Conservation (phyloP, 148 eudicot genomes). For the Chenopodium formosanum region DNA sequence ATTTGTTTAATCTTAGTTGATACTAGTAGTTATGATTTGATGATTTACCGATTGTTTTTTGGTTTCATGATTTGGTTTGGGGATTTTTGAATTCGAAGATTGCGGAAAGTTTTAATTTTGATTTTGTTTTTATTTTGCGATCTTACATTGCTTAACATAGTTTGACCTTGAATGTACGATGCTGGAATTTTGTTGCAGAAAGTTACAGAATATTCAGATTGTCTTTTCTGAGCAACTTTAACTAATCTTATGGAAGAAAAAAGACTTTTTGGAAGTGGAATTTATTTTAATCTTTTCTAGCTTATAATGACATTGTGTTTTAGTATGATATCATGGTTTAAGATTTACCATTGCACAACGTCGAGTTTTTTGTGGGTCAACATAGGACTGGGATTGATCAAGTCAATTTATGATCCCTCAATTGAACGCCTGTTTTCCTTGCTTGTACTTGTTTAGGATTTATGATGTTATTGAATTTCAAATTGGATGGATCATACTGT, state of each 20-base stretch:
- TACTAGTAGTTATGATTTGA: not conserved
- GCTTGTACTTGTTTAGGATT: too few species aligned
- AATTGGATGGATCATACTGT: not conserved
- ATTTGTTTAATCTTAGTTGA: not conserved
- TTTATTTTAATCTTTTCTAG: not conserved
- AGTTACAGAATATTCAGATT: conserved; percentile 11
- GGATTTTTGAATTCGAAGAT: not conserved
- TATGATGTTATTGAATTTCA: too few species aligned
- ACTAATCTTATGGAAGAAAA: not conserved
- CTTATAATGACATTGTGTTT: conserved; percentile 1
- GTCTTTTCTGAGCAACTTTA: not conserved
- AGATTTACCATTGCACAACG: not conserved
- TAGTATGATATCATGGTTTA: not conserved
- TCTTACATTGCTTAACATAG: not conserved
- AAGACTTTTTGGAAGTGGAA: not conserved
- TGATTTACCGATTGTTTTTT: not conserved
- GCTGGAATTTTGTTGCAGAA: not conserved
- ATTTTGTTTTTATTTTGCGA: not conserved
- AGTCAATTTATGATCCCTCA: not conserved
- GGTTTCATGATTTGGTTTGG: not conserved
- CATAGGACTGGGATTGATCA: not conserved
- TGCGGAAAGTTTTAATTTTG: not conserved
- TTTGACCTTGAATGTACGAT: not conserved
- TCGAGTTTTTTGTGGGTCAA: not conserved
- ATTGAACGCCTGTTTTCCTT: too few species aligned